These are phyloP conservation scores for Sporothrix brasiliensis DNA, from an alignment of 2,329 filamentous ascomycete genomes.

Conservation along the genomic window DNA sequence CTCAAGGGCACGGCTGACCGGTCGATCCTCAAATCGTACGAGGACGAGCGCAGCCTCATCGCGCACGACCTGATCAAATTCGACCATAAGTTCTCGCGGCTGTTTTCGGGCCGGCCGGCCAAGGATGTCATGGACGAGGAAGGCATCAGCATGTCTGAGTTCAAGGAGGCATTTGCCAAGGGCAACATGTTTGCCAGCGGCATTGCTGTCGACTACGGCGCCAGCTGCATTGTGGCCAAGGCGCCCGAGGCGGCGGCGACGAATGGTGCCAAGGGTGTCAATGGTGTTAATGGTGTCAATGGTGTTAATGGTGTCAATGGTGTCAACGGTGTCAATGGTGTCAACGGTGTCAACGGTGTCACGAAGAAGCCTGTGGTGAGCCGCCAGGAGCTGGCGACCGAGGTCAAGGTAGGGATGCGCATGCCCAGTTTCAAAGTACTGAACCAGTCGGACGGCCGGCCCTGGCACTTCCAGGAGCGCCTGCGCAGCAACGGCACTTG, in stretches of 20 bases:
- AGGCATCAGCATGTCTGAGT: conserved; percentile 64
- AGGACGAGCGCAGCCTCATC: conserved; percentile 58
- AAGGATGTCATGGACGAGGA: conserved; percentile 63
- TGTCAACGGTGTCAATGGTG: background rate
- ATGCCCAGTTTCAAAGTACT: conserved; percentile 63
- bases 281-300: background rate
- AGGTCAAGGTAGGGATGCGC: conserved; percentile 57
- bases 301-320: background rate
- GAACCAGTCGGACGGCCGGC: conserved; percentile 58
- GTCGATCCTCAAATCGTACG: conserved; percentile 54
- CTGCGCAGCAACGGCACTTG: conserved; percentile 60
- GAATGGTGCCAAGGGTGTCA: background rate
- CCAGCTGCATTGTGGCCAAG: conserved; percentile 60
- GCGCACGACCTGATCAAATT: conserved; percentile 69
- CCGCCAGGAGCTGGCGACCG: conserved; percentile 50
- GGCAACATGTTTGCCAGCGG: conserved; percentile 64
- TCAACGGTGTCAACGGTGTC: background rate
- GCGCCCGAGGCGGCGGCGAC: conserved; percentile 34
- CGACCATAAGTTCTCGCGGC: conserved; percentile 59
- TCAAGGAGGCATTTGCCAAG: conserved; percentile 63
- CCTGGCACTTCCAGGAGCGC: conserved; percentile 61
- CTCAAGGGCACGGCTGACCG: conserved; percentile 49
- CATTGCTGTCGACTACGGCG: conserved; percentile 60
- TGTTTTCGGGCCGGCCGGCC: conserved; percentile 61
- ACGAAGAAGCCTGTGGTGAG: background rate